Evolutionary conservation across 306 rosid species (phyloP).

Genomic region (Fragaria ananassa): DNA sequence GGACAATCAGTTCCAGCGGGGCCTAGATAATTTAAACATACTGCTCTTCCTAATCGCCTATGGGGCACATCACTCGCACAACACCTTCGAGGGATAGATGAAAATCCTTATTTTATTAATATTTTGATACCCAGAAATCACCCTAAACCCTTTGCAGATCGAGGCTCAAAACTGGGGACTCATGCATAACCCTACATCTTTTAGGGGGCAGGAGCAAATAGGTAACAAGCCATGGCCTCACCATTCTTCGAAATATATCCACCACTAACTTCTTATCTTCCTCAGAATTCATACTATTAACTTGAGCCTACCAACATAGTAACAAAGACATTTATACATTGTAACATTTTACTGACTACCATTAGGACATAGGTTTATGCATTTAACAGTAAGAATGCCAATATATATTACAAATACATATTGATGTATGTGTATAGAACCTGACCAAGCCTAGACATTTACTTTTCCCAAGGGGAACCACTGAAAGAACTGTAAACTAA

Average conservation of each 20-base stretch:
- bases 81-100: background rate
- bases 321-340: background rate
- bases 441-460: background rate
- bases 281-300: background rate
- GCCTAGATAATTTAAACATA: background rate
- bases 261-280: background rate
- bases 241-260: background rate
- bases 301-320: background rate
- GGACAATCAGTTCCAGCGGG: background rate
- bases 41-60: background rate
- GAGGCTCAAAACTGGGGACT: background rate
- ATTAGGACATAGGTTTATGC: background rate
- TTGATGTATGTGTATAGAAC: background rate
- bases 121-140: background rate
- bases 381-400: background rate
- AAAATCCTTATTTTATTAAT: background rate
- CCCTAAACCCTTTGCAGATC: background rate
- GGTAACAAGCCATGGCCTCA: background rate
- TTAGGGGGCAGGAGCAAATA: background rate
- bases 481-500: background rate
- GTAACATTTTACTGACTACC: background rate
- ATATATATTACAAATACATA: too few relatives aligned
- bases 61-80: background rate
- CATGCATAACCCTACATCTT: background rate
- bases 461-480: background rate